Evolutionary conservation across 1,284 basidiomycete genomes (phyloP), one percentile per base, ranked within the genome.

Genomic region (Laetiporus sulphureus): DNA sequence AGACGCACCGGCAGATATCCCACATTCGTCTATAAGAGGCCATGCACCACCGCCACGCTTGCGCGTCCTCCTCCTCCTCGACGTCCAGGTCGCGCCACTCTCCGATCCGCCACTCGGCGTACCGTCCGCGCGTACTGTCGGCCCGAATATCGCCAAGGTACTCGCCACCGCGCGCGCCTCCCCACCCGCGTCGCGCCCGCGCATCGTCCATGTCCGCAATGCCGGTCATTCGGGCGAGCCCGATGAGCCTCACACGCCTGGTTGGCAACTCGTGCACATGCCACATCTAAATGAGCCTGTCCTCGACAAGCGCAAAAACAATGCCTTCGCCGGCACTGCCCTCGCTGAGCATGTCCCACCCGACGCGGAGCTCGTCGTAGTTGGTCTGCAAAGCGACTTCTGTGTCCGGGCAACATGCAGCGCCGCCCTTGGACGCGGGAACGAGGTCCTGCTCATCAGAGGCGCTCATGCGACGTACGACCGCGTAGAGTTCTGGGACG

Each of bases 281-380:
- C 72, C 75, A 1, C 66, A 66, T 10, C 55, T 68, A 0, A 54
- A 63, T 49, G 79, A 83, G 58, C 57, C 60, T 39, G 63, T 81
- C 41, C 51, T 83, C 41, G 79, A 83, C 63, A 83, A 83, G 63
- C 62, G 62, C 46, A 82, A 81, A 63, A 81, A 78, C 63, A 83
- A 82, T 54, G 79, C 80, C 18, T 84, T 83, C 49, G 63, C 70
- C 0, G 77, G 74, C 22, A 82, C 79, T 24, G 47, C 42, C 8
- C 65, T 84, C 10, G 68, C 57, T 5, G 65, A 69, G 5, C 56
- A 77, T 32, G 62, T 84, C 33, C 64, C 70, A 0, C 43, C 52
- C 4, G 68, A 73, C 25, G 77, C 76, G 8, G 74, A 80, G 64
- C 65, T 83, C 43, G 67, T 83, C 45, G 68, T 83, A 38, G 72